Percentiles rank a stretch among this genome's conserved stretches.
Conservation (phyloP, 805 yeast genomes). For the Ogataea glucozyma region DNA sequence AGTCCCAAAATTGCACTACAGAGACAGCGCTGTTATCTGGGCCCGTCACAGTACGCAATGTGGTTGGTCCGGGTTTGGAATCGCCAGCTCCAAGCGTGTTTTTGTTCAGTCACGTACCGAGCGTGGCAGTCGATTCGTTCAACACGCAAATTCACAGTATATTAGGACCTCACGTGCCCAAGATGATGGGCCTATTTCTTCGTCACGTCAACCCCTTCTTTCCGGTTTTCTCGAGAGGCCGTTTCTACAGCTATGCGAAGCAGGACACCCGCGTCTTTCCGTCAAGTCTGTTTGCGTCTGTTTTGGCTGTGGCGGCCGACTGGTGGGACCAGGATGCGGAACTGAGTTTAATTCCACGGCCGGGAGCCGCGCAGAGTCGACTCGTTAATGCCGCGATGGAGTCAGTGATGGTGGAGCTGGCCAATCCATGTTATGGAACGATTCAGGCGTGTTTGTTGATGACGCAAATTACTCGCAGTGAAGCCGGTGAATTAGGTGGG, state of each 20-base stretch:
- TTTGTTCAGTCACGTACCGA: slow-evolving; percentile 7
- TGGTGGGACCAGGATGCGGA: slow-evolving; percentile 20
- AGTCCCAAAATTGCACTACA: not conserved
- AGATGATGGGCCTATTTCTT: slow-evolving; percentile 15
- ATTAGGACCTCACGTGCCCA: slow-evolving; percentile 13
- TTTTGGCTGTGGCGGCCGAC: slow-evolving; percentile 15
- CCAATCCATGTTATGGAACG: slow-evolving; percentile 20
- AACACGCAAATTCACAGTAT: slow-evolving; percentile 7
- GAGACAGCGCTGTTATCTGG: not conserved
- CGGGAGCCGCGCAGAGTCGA: slow-evolving; percentile 5
- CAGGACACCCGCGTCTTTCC: slow-evolving; percentile 18
- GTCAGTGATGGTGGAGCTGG: slow-evolving; percentile 8
- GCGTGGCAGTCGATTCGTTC: slow-evolving; percentile 3
- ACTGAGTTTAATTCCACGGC: slow-evolving; percentile 15
- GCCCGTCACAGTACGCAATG: slow-evolving; percentile 7
- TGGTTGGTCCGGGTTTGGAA: too few relatives aligned
- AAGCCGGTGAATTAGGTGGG: too few relatives aligned
- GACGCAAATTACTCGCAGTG: too few relatives aligned
- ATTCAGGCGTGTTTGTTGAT: slow-evolving; percentile 20
- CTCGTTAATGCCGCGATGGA: slow-evolving; percentile 10
- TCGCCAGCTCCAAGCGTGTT: too few relatives aligned
- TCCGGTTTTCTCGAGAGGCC: slow-evolving; percentile 21
- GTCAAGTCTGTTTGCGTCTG: slow-evolving; percentile 15
- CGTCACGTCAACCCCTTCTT: slow-evolving; percentile 19
- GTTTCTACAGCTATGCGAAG: slow-evolving; percentile 18